Evolutionary conservation across 1,284 basidiomycete species (phyloP).

Genomic region (Pseudozyma sp.): DNA sequence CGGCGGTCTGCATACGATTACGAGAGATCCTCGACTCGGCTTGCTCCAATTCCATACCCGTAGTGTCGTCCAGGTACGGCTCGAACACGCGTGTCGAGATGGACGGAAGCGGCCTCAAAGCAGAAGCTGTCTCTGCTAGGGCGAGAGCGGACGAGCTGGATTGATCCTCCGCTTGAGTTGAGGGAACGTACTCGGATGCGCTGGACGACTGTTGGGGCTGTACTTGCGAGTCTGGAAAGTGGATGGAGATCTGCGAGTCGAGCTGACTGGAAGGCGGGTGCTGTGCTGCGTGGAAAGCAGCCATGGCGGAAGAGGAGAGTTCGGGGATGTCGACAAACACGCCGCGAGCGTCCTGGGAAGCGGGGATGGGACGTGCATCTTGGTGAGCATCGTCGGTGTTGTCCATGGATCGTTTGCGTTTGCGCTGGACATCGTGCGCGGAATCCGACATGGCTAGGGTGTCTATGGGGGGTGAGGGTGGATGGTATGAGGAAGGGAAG

Average conservation of each 20-base stretch:
- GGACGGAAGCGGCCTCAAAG: conserved; percentile 20
- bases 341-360: conserved; percentile 3
- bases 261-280: conserved; percentile 7
- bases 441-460: conserved; percentile 4
- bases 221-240: conserved; percentile 8
- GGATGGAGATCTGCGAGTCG: conserved; percentile 28
- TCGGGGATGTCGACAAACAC: conserved; percentile 27
- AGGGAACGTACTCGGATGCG: conserved; percentile 26
- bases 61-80: conserved; percentile 43
- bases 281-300: conserved; percentile 21
- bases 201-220: conserved; percentile 4
- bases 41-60: conserved; percentile 30
- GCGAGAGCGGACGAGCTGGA: conserved; percentile 3
- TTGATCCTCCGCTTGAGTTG: conserved; percentile 11
- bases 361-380: not conserved
- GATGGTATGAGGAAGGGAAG: conserved; percentile 2
- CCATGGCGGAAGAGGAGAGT: conserved; percentile 36
- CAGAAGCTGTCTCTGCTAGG: not conserved
- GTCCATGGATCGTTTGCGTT: conserved; percentile 21
- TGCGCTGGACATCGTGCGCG: conserved; percentile 9
- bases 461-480: not conserved
- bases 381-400: not conserved
- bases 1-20: not conserved
- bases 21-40: conserved; percentile 14
- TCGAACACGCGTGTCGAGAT: conserved; percentile 33